Conservation (phyloP, 2,329 filamentous ascomycete genomes). For the Ophiostoma australiae region DNA sequence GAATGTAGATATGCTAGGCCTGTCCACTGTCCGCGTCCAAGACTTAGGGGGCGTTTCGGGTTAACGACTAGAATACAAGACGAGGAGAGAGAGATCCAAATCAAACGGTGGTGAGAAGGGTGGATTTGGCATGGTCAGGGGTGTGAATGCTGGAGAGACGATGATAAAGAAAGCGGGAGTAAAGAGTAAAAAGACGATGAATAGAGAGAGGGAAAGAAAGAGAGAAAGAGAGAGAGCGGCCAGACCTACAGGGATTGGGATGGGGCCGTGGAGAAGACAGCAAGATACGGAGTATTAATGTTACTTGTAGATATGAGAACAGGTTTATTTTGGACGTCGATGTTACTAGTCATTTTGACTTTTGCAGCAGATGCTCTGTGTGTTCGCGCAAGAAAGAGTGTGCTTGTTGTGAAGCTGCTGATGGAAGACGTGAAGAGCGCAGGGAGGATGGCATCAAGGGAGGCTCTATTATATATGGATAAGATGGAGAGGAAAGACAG, state of each 20-base stretch:
- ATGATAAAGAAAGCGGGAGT: not conserved
- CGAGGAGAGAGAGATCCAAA: not conserved
- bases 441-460: conserved; percentile 13
- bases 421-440: conserved; percentile 7
- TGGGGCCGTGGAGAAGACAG: conserved; percentile 4
- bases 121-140: not conserved
- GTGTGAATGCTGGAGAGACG: not conserved
- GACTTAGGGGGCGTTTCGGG: conserved; percentile 7
- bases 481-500: not conserved
- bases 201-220: not conserved
- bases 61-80: conserved; percentile 6
- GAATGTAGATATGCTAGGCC: not conserved
- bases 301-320: conserved; percentile 9
- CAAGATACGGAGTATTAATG: conserved; percentile 13
- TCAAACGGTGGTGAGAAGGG: conserved; percentile 13
- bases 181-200: not conserved
- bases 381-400: not conserved
- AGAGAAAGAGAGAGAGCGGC: not conserved
- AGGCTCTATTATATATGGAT: not conserved
- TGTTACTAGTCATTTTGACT: not conserved
- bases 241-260: conserved; percentile 1
- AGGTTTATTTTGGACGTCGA: not conserved
- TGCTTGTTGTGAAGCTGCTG: not conserved
- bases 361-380: not conserved
- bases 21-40: not conserved